These are phyloP conservation scores for Echria macrotheca DNA, from an alignment of 495 filamentous ascomycete species.

Conservation along the genomic window DNA sequence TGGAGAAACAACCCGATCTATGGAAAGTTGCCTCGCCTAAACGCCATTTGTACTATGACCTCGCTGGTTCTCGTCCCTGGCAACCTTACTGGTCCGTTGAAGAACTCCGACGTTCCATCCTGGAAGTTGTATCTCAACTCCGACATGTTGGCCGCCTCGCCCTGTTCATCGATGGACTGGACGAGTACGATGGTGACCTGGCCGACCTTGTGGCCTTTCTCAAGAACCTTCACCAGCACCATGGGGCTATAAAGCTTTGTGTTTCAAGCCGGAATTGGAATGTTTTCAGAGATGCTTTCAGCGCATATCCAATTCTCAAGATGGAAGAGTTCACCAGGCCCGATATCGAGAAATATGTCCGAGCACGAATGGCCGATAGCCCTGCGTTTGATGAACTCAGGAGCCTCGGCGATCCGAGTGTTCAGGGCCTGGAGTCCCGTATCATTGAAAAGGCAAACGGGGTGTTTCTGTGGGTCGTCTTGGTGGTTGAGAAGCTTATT, in stretches of 20 bases:
- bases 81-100: neutral
- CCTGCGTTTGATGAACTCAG: neutral
- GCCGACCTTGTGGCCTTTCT: conserved; percentile 9
- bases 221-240: neutral
- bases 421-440: neutral
- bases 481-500: neutral
- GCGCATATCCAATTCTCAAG: conserved; percentile 1
- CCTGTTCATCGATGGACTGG: conserved; percentile 12
- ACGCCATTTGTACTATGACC: neutral
- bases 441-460: neutral
- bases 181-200: conserved; percentile 10
- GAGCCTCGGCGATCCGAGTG: neutral
- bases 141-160: neutral
- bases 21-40: neutral
- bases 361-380: neutral
- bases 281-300: conserved; percentile 2
- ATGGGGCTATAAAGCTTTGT: conserved; percentile 15
- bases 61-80: neutral
- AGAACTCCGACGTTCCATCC: neutral
- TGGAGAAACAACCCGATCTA: neutral
- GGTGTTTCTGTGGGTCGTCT: neutral
- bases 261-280: conserved; percentile 11
- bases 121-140: neutral
- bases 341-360: conserved; percentile 11
- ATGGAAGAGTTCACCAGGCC: conserved; percentile 14